These are phyloP conservation scores for Acacia melanoxylon DNA, from an alignment of 306 rosid species.

Conservation along the genomic window DNA sequence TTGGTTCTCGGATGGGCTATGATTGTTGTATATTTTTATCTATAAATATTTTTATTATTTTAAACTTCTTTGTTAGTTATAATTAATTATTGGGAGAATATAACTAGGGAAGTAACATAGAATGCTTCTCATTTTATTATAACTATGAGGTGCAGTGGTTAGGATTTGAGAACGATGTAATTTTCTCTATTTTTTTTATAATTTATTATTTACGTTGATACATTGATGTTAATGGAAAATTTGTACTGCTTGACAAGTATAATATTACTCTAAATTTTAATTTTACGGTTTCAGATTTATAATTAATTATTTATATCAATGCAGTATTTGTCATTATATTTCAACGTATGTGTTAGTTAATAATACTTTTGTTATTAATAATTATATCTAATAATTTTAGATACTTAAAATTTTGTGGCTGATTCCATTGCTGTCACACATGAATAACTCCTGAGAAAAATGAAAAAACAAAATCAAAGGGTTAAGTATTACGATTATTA, in stretches of 20 bases:
- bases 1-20: slow-evolving; percentile 20
- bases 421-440: background rate
- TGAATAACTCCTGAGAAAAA: background rate
- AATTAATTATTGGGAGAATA: slow-evolving; percentile 11
- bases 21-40: background rate
- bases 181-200: background rate
- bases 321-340: background rate
- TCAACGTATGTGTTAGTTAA: background rate
- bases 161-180: background rate
- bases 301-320: background rate
- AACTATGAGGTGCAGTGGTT: background rate
- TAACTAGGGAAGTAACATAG: background rate
- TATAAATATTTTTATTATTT: slow-evolving; percentile 1
- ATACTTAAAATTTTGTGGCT: background rate
- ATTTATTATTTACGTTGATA: background rate
- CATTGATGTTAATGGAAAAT: background rate
- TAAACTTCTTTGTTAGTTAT: background rate
- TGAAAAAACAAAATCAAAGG: background rate
- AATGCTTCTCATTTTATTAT: background rate
- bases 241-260: background rate
- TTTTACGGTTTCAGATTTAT: background rate
- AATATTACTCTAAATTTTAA: background rate
- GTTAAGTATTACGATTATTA: background rate
- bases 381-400: too few relatives aligned
- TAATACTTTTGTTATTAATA: too few relatives aligned